Conservation (phyloP, 306 rosid species). For the Vigna radiata region DNA sequence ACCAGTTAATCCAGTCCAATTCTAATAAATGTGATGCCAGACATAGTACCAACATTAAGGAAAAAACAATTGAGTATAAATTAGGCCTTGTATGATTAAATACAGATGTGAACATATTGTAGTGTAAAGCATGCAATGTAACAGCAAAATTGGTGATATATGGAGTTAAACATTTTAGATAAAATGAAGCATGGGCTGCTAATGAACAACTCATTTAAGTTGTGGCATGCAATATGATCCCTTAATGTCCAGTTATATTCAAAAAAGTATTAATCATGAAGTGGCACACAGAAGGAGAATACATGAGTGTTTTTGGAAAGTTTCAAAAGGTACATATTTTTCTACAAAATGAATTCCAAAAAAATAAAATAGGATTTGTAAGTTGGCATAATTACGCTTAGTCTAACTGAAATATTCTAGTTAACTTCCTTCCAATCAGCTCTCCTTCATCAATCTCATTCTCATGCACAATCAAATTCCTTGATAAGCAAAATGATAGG, state of each 20-base stretch:
- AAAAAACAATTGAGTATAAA: no score
- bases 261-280: slow-evolving; percentile 5
- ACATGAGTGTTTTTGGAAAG: neutral
- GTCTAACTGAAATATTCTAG: neutral
- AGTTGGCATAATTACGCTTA: neutral
- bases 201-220: neutral
- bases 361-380: neutral
- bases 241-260: neutral
- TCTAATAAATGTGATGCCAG: no score
- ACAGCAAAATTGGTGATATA: neutral
- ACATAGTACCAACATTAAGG: no score
- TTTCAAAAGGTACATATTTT: neutral
- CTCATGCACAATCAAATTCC: slow-evolving; percentile 18
- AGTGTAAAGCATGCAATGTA: no score
- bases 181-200: neutral
- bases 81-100: no score
- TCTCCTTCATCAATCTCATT: slow-evolving; percentile 18
- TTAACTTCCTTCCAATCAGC: slow-evolving; percentile 15
- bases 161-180: neutral
- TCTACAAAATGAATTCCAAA: neutral
- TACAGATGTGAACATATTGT: no score
- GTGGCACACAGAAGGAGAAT: neutral
- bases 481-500: neutral
- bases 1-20: no score
- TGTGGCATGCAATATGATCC: neutral